Base-by-base conservation (phyloP, 495 filamentous ascomycete species). In the Penicillium odoratum region DNA sequence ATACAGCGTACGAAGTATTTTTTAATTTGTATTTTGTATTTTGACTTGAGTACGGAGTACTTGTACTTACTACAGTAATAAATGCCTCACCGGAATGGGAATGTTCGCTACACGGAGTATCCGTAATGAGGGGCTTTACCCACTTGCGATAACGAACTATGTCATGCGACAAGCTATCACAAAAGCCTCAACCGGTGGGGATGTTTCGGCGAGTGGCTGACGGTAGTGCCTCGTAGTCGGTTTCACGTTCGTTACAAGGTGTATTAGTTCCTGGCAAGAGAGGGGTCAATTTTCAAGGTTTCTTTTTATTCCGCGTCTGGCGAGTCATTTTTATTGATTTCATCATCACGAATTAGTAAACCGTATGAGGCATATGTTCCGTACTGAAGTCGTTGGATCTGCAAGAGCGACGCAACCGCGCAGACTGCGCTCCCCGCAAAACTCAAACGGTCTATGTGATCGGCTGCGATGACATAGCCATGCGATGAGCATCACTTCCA, bases 61-160 rank as follows among this genome's bases (percentile, higher is more conserved):
- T 59, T 59, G 5, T 1, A 40, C 15, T 21, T 21, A 21, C 21
- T 21, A 4, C 29, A 30, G 29, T 29, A 34, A 30, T 26, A 64
- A 64, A 61, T 64, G 51, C 62, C 62, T 58, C 62, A 64, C 59
- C 47, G 56, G 62, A 61, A 64, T 64, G 58, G 45, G 44, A 25
- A 31, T 36, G 21, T 2, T 21, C 21, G 21, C 21, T 21, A 21
- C 21, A 21, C 21, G 21, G 21, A 36, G 3, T 11, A 36, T 3
- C 13, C 10, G 9, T 36, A 16, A 13, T 40, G 13, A 40, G 38
- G 38, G 38, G 38, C 38, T 40, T 47, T 47, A 47, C 15, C 44
- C 21, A 47, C 44, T 57, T 21, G 21, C 21, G 46, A 57, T 57
- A 51, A 57, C 55, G 40, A 51, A 40, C 48, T 34, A 57, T 51